phyloP scores from a whole-genome alignment of 208 protist species.

The Angomonas deanei region DNA sequence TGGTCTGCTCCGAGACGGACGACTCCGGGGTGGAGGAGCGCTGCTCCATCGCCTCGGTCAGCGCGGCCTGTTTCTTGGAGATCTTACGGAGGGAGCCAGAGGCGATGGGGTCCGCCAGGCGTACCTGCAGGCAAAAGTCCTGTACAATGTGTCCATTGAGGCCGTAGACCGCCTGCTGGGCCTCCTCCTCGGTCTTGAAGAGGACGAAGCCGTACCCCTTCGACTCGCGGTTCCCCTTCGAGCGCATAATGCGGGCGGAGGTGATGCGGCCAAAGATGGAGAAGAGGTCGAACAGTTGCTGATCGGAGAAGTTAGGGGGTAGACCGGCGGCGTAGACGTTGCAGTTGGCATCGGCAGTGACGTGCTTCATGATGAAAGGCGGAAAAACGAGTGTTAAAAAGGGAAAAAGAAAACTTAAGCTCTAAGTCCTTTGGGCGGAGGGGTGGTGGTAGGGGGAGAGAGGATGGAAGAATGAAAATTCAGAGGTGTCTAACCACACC shows the following conservation, averaged over 20 bases:
- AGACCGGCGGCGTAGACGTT: conserved; percentile 73
- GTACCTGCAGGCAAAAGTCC: conserved; percentile 62
- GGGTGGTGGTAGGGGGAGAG: conserved; percentile 6
- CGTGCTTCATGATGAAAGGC: conserved; percentile 15
- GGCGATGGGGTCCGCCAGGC: conserved; percentile 47
- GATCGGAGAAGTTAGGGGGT: conserved; percentile 55
- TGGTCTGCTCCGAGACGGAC: neutral
- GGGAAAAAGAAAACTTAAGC: neutral
- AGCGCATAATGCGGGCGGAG: conserved; percentile 63
- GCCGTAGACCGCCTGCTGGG: conserved; percentile 31
- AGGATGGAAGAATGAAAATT: conserved; percentile 3
- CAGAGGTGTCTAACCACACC: neutral
- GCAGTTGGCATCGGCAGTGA: conserved; percentile 16
- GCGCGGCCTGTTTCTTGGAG: conserved; percentile 7
- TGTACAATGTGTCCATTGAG: conserved; percentile 39
- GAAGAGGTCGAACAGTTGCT: conserved; percentile 58
- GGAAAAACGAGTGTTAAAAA: conserved; percentile 1
- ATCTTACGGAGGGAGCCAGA: conserved; percentile 26
- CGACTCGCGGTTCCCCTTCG: conserved; percentile 40
- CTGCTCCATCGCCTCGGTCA: neutral
- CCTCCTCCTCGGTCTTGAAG: conserved; percentile 32
- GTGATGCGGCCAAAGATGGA: conserved; percentile 44
- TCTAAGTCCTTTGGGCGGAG: neutral
- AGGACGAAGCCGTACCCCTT: conserved; percentile 81
- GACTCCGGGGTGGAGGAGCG: neutral